Conservation (phyloP, 352 stramenopile species). For the Phytophthora pinifolia region DNA sequence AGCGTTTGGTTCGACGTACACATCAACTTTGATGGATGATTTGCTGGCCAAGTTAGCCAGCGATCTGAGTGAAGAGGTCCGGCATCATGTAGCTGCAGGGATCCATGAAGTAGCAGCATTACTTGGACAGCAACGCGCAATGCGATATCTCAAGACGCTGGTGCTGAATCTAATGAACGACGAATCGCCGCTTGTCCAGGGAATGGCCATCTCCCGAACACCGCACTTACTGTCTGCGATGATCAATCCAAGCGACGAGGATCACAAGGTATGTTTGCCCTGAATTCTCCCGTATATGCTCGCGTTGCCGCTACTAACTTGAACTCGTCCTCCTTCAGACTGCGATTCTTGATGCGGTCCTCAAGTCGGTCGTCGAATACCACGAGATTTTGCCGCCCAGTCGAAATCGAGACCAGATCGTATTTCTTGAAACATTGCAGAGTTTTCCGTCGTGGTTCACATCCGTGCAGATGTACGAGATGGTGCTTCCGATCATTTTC, state of each 20-base stretch:
- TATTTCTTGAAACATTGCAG: constrained; percentile 63
- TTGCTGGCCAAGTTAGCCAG: constrained; percentile 60
- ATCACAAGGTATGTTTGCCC: constrained; percentile 55
- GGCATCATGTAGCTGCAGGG: constrained; percentile 61
- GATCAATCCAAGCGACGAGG: constrained; percentile 55
- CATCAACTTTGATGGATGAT: constrained; percentile 71
- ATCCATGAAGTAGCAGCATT: constrained; percentile 75
- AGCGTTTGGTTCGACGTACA: constrained; percentile 57
- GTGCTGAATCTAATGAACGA: constrained; percentile 65
- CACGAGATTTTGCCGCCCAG: constrained; percentile 65
- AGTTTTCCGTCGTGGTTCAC: constrained; percentile 62
- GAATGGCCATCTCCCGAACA: constrained; percentile 54
- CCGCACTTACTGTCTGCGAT: constrained; percentile 54
- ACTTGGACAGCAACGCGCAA: constrained; percentile 55
- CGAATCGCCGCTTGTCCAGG: constrained; percentile 58
- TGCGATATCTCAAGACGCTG: constrained; percentile 65
- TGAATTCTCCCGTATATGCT: not conserved
- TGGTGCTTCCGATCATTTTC: constrained; percentile 76
- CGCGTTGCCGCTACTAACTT: not conserved
- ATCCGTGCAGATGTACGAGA: constrained; percentile 67
- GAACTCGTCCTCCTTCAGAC: constrained; percentile 22
- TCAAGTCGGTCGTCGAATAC: constrained; percentile 77
- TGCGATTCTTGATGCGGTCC: constrained; percentile 47
- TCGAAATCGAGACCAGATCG: constrained; percentile 68
- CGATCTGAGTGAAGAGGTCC: constrained; percentile 56